A percentile compares a stretch with the other conserved stretches of the same genome.
Conservation (phyloP, 2,329 filamentous ascomycete genomes). For the Exophiala oligosperma region DNA sequence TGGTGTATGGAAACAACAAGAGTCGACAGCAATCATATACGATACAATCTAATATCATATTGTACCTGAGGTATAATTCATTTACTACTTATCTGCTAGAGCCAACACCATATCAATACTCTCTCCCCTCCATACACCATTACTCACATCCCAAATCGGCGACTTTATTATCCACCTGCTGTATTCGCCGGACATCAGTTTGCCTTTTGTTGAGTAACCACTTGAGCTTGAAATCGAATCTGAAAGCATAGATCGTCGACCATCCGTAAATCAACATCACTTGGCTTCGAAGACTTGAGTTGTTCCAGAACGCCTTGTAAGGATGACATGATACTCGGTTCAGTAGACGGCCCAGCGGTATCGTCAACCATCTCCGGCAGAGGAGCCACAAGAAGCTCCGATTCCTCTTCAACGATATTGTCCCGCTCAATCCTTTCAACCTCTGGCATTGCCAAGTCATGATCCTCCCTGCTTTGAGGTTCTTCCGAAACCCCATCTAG, state of each 20-base stretch:
- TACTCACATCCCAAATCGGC: not conserved
- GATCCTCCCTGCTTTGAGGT: not conserved
- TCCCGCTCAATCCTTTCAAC: not conserved
- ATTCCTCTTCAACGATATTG: not conserved
- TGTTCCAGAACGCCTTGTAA: conserved; percentile 19
- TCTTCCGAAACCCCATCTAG: not conserved
- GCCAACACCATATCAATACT: too few relatives aligned
- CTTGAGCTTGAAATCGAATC: conserved; percentile 25
- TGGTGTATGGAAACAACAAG: too few relatives aligned
- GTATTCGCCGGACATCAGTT: not conserved
- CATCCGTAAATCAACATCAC: conserved; percentile 18
- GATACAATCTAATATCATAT: too few relatives aligned
- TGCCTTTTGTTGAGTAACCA: conserved; percentile 10
- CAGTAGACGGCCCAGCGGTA: not conserved
- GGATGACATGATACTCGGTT: conserved; percentile 10
- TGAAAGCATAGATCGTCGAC: conserved; percentile 28
- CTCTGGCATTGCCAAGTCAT: not conserved
- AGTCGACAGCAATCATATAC: too few relatives aligned
- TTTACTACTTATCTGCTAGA: too few relatives aligned
- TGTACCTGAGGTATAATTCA: too few relatives aligned
- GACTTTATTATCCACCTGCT: not conserved
- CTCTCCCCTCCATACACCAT: too few relatives aligned
- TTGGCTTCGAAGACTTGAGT: conserved; percentile 11
- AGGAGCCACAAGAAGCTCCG: not conserved
- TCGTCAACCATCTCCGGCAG: not conserved